Evolutionary conservation across 2,329 filamentous ascomycete species (phyloP), one percentile per base, ranked within the genome.

Genomic region (Coniochaeta sp.): DNA sequence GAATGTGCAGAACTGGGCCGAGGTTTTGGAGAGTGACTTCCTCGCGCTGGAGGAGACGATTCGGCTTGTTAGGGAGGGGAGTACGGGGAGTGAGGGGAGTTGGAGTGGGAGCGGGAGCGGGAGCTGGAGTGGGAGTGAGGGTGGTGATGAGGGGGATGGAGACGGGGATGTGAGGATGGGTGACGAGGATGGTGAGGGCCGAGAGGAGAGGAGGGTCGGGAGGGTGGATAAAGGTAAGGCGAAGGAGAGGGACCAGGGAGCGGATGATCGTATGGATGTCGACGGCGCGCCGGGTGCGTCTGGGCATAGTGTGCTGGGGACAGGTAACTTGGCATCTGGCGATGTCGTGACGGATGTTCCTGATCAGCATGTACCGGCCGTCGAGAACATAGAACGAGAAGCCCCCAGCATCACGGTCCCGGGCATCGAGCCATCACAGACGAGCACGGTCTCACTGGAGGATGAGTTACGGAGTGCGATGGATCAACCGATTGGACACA

Each of bases 1-100:
- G 26, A 87, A 92, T 70, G 83, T 93, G 69, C 89, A 93, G 79
- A 93, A 93, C 72, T 95, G 90, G 90, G 89, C 90, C 24, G 90
- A 95, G 80, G 85, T 92, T 74, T 78, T 93, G 68, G 90, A 88
- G 78, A 73, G 84, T 62, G 84, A 87, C 65, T 86, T 89, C 64
- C 64, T 87, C 60, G 80, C 86, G 52, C 69, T 89, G 7, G 84
- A 86, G 71, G 85, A 89, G 78, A 88, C 85, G 47, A 70, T 89
- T 66, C 74, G 84, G 65, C 70, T 87, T 60, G 85, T 81, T 2
- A 76, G 73, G 57, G 70, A 70, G 56, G 70, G 68, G 7, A 60
- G 62, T 8, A 84, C 64, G 16, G 57, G 58, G 38, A 65, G 64
- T 33, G 34, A 34, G 56, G 59, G 59, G n/a, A 63, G 63, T 26